phyloP scores from a whole-genome alignment of 331 rosid genomes.

The Malus hybrid region DNA sequence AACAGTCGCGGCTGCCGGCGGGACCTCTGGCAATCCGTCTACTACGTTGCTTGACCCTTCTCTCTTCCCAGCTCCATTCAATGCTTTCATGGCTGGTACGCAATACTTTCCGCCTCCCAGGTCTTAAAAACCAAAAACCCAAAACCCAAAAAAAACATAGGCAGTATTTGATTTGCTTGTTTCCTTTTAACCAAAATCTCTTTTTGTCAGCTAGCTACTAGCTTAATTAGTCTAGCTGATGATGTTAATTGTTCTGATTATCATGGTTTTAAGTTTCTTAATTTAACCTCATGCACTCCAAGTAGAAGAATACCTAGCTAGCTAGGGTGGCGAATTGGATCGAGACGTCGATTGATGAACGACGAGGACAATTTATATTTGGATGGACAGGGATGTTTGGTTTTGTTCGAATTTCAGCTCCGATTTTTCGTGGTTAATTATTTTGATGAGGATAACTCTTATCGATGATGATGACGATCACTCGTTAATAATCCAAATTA shows the following conservation, averaged over 20 bases:
- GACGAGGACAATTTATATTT: no score
- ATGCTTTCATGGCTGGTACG: constrained; percentile 89
- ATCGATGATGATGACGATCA: constrained; percentile 4
- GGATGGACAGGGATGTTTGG: no score
- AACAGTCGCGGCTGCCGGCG: constrained; percentile 20
- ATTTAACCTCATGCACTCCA: constrained; percentile 21
- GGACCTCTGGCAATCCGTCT: constrained; percentile 29
- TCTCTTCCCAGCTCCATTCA: constrained; percentile 63
- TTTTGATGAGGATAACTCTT: constrained; percentile 10
- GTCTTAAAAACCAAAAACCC: constrained; percentile 25
- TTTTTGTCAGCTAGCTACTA: neutral
- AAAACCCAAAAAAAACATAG: neutral
- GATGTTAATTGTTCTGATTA: constrained; percentile 6
- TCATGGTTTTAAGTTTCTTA: constrained; percentile 10
- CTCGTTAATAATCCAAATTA: neutral
- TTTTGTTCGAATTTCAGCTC: constrained; percentile 40
- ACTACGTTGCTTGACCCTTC: constrained; percentile 57
- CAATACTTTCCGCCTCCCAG: constrained; percentile 83
- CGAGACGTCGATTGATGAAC: no score
- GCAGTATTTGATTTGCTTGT: neutral
- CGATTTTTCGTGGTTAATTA: constrained; percentile 24
- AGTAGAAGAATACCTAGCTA: constrained; percentile 25
- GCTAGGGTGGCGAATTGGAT: constrained; percentile 1
- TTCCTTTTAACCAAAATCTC: no score
- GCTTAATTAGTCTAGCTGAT: neutral